Percentiles rank a stretch among this genome's conserved stretches.
phyloP scores from a whole-genome alignment of 139 green algal genomes.

The Diplosphaera chodatii region DNA sequence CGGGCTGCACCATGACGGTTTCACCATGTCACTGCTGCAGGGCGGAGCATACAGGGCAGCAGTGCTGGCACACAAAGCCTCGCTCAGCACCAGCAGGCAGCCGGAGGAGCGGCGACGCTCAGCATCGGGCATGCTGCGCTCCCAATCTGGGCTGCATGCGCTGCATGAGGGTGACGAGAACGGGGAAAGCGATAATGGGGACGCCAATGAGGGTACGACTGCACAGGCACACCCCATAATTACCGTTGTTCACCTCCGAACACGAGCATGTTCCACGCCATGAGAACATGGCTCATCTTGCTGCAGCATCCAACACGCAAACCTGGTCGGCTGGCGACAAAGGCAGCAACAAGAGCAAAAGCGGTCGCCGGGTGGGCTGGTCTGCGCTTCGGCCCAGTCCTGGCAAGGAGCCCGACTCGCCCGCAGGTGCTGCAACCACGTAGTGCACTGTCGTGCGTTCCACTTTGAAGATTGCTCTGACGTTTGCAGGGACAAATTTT shows the following conservation, averaged over 20 bases:
- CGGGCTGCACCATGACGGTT: too few relatives aligned
- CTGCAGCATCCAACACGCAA: neutral
- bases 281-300: too few relatives aligned
- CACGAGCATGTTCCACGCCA: too few relatives aligned
- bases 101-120: neutral
- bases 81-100: neutral
- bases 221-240: too few relatives aligned
- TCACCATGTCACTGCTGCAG: neutral
- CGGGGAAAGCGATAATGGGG: neutral
- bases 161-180: neutral
- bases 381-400: neutral
- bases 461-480: too few relatives aligned
- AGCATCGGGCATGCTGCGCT: neutral
- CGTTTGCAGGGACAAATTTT: too few relatives aligned
- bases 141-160: neutral
- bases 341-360: too few relatives aligned
- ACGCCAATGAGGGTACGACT: neutral
- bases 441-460: too few relatives aligned
- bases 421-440: too few relatives aligned
- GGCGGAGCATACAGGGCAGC: neutral
- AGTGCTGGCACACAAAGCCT: neutral
- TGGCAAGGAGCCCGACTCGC: neutral
- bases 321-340: neutral
- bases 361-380: neutral
- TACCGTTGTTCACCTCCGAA: too few relatives aligned